Evolutionary conservation across 2,329 filamentous ascomycete genomes (phyloP), one percentile per base, ranked within the genome.

Genomic region (Fusarium globosum): DNA sequence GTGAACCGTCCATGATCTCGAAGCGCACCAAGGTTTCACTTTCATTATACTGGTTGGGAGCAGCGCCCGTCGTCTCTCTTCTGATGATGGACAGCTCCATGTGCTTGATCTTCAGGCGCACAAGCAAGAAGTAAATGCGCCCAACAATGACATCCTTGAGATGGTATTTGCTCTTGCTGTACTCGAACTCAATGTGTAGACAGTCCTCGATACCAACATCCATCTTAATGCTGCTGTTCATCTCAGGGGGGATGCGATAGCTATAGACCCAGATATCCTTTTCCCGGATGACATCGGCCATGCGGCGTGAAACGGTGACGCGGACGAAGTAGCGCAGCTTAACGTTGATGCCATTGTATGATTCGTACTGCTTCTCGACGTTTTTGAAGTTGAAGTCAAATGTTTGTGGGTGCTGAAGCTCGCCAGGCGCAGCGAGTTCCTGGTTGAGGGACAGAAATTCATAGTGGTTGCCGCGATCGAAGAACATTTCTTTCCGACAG

Each of bases 311-410:
- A 53, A 99, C 96, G 41, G 96, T 99, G 77, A 98, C 96, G 77
- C 95, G 93, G 65, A 98, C 92, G 85, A 98, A 98, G 89, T 99
- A 99, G 77, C 96, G 95, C 82, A 99, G 90, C 87, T 97, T 97
- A 80, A 99, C 96, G 82, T 99, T 99, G 90, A 99, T 99, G 81
- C 96, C 96, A 82, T 97, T 97, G 88, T 99, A 99, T 75, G 95
- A 98, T 85, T 99, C 97, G 88, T 99, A 99, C 84, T 97, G 95
- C 88, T 99, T 99, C 89, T 99, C 96, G 79, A 99, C 95, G 83
- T 98, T 99, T 85, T 98, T 98, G 90, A 99, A 99, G 87, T 98
- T 97, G 90, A 99, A 99, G 77, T 97, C 94, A 83, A 97, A 98
- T 55, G 95, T 98, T 86, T 99, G 96, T 48, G 96, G 96, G 85